Evolutionary conservation across 331 rosid genomes (phyloP).

Genomic region (Stylosanthes scabra): DNA sequence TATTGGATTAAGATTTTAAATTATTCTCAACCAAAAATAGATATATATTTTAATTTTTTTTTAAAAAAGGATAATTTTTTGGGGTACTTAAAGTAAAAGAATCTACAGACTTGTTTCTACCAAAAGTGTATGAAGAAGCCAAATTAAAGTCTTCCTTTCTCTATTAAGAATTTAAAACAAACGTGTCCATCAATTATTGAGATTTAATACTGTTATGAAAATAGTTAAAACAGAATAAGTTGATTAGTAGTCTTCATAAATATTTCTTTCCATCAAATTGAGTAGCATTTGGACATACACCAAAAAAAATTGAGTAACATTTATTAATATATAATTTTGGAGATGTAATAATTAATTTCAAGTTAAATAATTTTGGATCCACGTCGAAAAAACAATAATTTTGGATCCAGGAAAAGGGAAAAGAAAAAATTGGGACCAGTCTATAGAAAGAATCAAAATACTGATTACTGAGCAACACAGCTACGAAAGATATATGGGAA

Average conservation of each 20-base stretch:
- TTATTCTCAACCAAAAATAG: too few relatives aligned
- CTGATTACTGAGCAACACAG: slow-evolving; percentile 18
- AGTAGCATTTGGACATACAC: too few relatives aligned
- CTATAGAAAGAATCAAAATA: not conserved
- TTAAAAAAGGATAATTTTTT: too few relatives aligned
- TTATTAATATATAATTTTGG: too few relatives aligned
- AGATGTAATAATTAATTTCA: not conserved
- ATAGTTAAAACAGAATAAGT: not conserved
- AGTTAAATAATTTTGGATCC: slow-evolving; percentile 20
- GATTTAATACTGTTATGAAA: not conserved
- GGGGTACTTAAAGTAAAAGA: too few relatives aligned
- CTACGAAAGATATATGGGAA: slow-evolving; percentile 19
- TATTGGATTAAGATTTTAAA: too few relatives aligned
- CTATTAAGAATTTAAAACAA: too few relatives aligned
- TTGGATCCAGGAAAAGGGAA: slow-evolving; percentile 7
- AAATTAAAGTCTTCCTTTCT: too few relatives aligned
- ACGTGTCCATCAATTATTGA: not conserved
- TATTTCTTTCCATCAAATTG: not conserved
- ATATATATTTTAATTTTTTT: too few relatives aligned
- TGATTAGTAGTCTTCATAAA: not conserved
- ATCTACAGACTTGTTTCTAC: too few relatives aligned
- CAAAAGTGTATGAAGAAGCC: too few relatives aligned
- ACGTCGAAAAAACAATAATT: slow-evolving; percentile 12
- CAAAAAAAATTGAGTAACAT: too few relatives aligned
- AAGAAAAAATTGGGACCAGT: slow-evolving; percentile 28